phyloP scores from a whole-genome alignment of 208 protist genomes.

The Leishmania guyanensis region DNA sequence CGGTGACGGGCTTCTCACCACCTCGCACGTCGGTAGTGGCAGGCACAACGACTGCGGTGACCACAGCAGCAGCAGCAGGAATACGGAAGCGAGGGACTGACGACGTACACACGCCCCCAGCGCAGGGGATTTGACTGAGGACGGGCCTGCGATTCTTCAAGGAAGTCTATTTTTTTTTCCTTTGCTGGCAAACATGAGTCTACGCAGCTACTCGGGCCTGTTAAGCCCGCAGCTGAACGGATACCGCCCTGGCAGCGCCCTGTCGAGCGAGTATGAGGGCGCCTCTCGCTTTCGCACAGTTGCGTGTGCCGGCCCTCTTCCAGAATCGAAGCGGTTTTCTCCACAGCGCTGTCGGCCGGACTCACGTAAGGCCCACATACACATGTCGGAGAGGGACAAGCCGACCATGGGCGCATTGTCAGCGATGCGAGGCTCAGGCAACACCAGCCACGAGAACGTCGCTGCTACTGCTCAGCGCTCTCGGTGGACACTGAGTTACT shows the following conservation, averaged over 20 bases:
- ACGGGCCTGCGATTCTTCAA: not conserved
- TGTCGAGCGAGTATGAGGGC: not conserved
- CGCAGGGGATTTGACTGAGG: not conserved
- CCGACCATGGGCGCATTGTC: not conserved
- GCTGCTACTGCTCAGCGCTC: not conserved
- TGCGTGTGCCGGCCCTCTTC: slow-evolving; percentile 1
- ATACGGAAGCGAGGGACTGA: not conserved
- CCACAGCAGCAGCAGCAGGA: not conserved
- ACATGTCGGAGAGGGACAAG: not conserved
- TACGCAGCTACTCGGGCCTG: not conserved
- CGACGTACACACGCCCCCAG: not conserved
- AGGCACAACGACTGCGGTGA: not conserved
- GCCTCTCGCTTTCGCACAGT: not conserved
- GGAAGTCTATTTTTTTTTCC: not conserved
- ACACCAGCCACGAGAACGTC: not conserved
- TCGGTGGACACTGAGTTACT: not conserved
- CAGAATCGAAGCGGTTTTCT: slow-evolving; percentile 15
- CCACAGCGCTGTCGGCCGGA: slow-evolving; percentile 6
- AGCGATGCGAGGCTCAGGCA: not conserved
- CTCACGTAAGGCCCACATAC: slow-evolving; percentile 9
- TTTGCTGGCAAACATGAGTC: not conserved
- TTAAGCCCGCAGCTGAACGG: not conserved
- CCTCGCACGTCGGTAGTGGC: not conserved
- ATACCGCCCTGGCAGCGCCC: not conserved
- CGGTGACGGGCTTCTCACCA: not conserved